Evolutionary conservation across 164 flowering plant genomes (phyloP).

Genomic region (Brasenia schreberi): DNA sequence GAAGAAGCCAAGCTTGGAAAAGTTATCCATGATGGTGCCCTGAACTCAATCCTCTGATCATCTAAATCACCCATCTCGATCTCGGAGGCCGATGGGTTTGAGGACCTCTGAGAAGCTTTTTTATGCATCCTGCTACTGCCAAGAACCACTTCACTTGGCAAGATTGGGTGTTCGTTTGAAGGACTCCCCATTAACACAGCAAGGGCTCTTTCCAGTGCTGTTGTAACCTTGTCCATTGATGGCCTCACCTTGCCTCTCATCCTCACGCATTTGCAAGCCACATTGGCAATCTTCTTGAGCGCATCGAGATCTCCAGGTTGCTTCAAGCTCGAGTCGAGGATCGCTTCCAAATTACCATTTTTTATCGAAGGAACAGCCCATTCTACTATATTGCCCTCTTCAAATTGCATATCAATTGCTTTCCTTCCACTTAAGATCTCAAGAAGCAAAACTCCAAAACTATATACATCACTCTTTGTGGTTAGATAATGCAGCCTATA

Average conservation of each 20-base stretch:
- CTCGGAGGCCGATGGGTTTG: constrained; percentile 48
- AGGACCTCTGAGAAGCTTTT: constrained; percentile 71
- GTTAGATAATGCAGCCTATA: constrained; percentile 91
- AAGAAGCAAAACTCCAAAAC: constrained; percentile 76
- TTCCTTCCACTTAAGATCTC: constrained; percentile 76
- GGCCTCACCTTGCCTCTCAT: constrained; percentile 97
- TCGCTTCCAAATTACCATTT: constrained; percentile 42
- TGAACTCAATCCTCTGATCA: constrained; percentile 69
- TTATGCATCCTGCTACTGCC: constrained; percentile 88
- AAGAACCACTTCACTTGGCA: constrained; percentile 85
- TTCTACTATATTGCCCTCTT: constrained; percentile 86
- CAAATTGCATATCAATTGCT: constrained; percentile 85
- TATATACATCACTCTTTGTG: constrained; percentile 86
- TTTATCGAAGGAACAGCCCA: constrained; percentile 92
- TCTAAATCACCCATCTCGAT: constrained; percentile 45
- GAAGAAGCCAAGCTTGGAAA: constrained; percentile 93
- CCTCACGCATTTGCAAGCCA: constrained; percentile 81
- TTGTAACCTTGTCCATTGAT: constrained; percentile 91
- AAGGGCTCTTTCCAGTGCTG: constrained; percentile 73
- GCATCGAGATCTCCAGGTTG: constrained; percentile 63
- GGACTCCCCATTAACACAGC: constrained; percentile 87
- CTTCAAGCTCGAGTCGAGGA: constrained; percentile 63
- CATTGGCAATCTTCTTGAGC: constrained; percentile 55
- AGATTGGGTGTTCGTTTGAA: constrained; percentile 62
- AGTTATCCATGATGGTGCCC: constrained; percentile 98